These are phyloP conservation scores for Heliosperma pusillum DNA, from an alignment of 148 eudicot species.

Conservation along the genomic window DNA sequence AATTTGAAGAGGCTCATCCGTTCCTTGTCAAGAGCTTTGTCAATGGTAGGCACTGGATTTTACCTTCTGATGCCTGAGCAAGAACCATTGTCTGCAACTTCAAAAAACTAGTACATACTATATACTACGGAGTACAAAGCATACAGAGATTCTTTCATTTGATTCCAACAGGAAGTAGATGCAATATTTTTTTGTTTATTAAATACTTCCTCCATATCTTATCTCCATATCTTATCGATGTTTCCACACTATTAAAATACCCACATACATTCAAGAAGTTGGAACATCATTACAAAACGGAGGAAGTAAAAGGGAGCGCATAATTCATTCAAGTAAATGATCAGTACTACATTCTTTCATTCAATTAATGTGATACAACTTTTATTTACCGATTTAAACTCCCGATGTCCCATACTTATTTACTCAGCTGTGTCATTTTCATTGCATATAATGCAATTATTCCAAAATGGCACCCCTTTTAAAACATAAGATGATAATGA, in stretches of 20 bases:
- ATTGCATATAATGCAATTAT: background rate
- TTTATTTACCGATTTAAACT: background rate
- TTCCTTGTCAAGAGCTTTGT: constrained; percentile 92
- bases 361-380: constrained; percentile 3
- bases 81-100: constrained; percentile 1
- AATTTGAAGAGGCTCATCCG: constrained; percentile 72
- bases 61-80: constrained; percentile 56
- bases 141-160: constrained; percentile 10
- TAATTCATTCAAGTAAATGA: background rate
- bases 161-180: background rate
- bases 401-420: too few relatives aligned
- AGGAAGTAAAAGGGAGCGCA: background rate
- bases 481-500: background rate
- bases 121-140: too few relatives aligned
- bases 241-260: too few relatives aligned
- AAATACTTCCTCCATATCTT: too few relatives aligned
- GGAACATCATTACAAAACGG: too few relatives aligned
- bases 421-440: background rate
- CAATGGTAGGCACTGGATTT: constrained; percentile 95
- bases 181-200: background rate
- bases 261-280: too few relatives aligned
- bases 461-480: background rate
- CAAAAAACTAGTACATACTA: background rate
- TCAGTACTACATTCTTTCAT: constrained; percentile 6
- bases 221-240: too few relatives aligned